Conservation (phyloP, 768 basidiomycete species). For the Xanthoconium purpureum region DNA sequence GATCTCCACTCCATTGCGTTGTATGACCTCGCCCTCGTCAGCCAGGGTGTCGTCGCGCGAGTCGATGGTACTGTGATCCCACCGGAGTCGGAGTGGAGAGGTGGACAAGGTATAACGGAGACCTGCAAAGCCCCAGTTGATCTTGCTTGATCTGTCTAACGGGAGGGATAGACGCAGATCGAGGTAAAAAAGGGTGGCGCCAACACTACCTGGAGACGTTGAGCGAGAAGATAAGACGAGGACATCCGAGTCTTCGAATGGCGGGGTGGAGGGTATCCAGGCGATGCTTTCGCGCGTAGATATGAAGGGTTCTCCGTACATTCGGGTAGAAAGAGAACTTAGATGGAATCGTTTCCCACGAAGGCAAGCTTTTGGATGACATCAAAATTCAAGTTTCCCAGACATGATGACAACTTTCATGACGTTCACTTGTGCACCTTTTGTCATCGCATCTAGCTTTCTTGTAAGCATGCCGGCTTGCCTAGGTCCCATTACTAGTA, state of each 20-base stretch:
- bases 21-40: conserved; percentile 21
- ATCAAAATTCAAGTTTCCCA: too few relatives aligned
- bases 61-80: conserved; percentile 22
- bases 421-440: too few relatives aligned
- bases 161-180: conserved; percentile 28
- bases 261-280: conserved; percentile 15
- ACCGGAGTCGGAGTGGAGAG: conserved; percentile 13
- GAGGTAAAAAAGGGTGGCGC: conserved; percentile 21
- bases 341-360: not conserved
- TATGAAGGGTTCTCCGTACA: conserved; percentile 21
- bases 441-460: too few relatives aligned
- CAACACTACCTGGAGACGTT: conserved; percentile 15
- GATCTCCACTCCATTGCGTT: conserved; percentile 21
- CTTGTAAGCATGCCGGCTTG: too few relatives aligned
- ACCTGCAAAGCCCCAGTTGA: conserved; percentile 26
- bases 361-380: not conserved
- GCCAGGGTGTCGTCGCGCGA: conserved; percentile 9
- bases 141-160: conserved; percentile 10
- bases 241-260: conserved; percentile 27
- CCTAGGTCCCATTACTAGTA: too few relatives aligned
- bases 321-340: not conserved
- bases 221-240: conserved; percentile 29
- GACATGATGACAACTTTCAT: too few relatives aligned
- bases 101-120: conserved; percentile 21
- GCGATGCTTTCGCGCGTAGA: conserved; percentile 22